Evolutionary conservation across 306 rosid genomes (phyloP), one percentile per base, ranked within the genome.

Genomic region (Lathyrus tuberosus): DNA sequence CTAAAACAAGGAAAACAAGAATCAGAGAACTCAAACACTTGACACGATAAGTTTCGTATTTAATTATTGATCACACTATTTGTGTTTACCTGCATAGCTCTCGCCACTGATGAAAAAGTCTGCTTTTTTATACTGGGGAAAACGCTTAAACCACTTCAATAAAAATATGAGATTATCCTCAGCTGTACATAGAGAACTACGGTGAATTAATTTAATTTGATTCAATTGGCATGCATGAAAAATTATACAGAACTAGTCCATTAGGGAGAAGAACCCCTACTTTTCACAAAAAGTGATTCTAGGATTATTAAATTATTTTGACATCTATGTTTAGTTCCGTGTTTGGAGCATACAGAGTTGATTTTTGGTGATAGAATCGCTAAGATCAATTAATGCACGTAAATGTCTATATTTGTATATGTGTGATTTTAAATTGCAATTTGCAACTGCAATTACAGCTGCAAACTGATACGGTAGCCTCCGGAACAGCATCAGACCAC

Each of bases 71-170:
- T 57, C 38, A 13, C 48, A 52, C 46, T 17, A 68, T 10, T 44
- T 69, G 49, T 58, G 47, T 69, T 54, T 86, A 93, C 98, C 98
- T 73, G 82, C 97, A 79, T 93, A 93, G 83, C 98, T 90, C 85
- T 93, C 98, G 42, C 98, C 98, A 31, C 84, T 4, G 44, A 93
- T 81, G 33, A 77, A 93, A 58, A 93, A 88, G 10, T 88, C 90
- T 17, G 86, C 73, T 60, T 85, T 84, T 75, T 76, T 84, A 72
- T 80, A 93, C 41, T 85, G 94, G 31, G 97, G 94, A 80, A 85
- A 93, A 69, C 96, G 91, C 75, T 88, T 89, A 52, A 88, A 80
- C 98, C 98, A 90, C 44, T 86, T 82, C 84, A 88, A 62, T 10
- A 90, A 74, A 78, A 93, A 90, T 65, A 31, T 41, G 58, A 93